Conservation (phyloP, 2,329 filamentous ascomycete species). For the Colletotrichum phormii region DNA sequence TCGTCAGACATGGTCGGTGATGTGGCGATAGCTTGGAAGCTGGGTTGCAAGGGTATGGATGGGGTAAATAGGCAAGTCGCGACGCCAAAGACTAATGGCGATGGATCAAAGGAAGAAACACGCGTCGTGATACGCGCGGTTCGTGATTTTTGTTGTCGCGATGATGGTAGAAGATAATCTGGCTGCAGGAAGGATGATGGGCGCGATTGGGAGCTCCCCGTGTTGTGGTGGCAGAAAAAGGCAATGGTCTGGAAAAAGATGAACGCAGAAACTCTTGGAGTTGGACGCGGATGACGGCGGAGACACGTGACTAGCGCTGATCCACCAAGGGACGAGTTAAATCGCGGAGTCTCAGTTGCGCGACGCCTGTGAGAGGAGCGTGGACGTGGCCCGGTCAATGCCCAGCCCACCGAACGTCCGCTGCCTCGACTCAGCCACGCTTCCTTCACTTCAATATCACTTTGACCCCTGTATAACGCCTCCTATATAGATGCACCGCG, state of each 20-base stretch:
- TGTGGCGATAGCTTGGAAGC: slow-evolving; percentile 30
- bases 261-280: slow-evolving; percentile 38
- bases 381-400: slow-evolving; percentile 31
- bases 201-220: slow-evolving; percentile 48
- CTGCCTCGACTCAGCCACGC: slow-evolving; percentile 23
- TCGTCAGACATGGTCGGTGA: slow-evolving; percentile 52
- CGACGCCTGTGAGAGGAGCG: slow-evolving; percentile 19
- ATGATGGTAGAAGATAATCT: slow-evolving; percentile 34
- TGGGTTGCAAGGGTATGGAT: slow-evolving; percentile 21
- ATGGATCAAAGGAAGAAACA: slow-evolving; percentile 34
- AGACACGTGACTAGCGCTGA: slow-evolving; percentile 34
- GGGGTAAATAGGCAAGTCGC: slow-evolving; percentile 32
- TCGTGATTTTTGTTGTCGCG: slow-evolving; percentile 29
- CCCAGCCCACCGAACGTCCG: slow-evolving; percentile 18
- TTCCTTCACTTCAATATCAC: slow-evolving; percentile 7
- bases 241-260: slow-evolving; percentile 35
- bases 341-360: slow-evolving; percentile 36
- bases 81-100: slow-evolving; percentile 33
- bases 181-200: slow-evolving; percentile 44
- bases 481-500: not conserved
- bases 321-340: slow-evolving; percentile 34
- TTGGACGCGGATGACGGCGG: slow-evolving; percentile 36
- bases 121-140: slow-evolving; percentile 46
- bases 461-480: not conserved
- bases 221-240: slow-evolving; percentile 43